Conservation (phyloP, 495 filamentous ascomycete genomes). For the Astrothelium macrocarpum region DNA sequence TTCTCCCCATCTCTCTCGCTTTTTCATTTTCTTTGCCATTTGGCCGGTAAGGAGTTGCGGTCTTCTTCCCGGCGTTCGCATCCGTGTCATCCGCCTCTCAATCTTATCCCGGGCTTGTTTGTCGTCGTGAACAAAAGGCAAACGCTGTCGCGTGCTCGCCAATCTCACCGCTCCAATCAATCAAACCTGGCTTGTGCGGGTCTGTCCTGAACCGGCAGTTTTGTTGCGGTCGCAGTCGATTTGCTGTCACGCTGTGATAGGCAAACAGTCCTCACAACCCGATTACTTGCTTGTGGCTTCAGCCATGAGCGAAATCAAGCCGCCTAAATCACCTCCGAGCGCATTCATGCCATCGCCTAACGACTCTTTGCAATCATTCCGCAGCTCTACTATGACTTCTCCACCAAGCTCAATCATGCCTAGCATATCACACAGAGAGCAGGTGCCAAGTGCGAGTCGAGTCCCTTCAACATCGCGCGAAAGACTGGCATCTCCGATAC, state of each 20-base stretch:
- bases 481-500: not conserved
- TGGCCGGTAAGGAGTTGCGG: not conserved
- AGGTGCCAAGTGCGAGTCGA: not conserved
- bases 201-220: not conserved
- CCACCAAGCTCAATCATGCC: slow-evolving; percentile 8
- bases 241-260: not conserved
- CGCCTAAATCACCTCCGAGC: slow-evolving; percentile 12
- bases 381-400: not conserved
- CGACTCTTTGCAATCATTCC: slow-evolving; percentile 9
- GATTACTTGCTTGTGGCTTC: not conserved
- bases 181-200: not conserved
- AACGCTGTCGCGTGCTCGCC: not conserved
- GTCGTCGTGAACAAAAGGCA: not conserved
- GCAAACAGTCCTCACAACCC: not conserved
- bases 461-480: slow-evolving; percentile 5
- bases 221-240: not conserved
- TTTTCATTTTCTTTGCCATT: not conserved
- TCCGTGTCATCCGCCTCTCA: not conserved
- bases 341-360: slow-evolving; percentile 19
- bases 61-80: not conserved
- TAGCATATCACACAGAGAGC: not conserved
- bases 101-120: not conserved
- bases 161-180: not conserved
- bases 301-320: not conserved
- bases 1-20: not conserved